Conservation (phyloP, 2,329 filamentous ascomycete species). For the Fusarium citri region DNA sequence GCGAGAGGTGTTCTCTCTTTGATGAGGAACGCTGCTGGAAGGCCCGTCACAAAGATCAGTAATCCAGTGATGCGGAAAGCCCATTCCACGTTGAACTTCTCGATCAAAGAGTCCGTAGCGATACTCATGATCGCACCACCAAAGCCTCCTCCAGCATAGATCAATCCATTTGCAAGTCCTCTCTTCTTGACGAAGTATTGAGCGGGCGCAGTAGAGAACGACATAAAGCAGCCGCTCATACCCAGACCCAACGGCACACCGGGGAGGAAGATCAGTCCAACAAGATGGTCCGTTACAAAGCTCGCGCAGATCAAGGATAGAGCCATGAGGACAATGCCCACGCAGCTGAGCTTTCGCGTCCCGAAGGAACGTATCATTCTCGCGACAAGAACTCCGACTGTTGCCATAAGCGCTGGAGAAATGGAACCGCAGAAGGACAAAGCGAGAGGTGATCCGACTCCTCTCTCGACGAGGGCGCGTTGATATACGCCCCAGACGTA, state of each 20-base stretch:
- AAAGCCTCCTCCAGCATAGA: constrained; percentile 65
- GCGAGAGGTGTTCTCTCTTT: constrained; percentile 54
- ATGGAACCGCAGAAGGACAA: constrained; percentile 69
- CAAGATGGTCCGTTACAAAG: constrained; percentile 39
- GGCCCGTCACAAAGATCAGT: constrained; percentile 62
- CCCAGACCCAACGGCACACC: constrained; percentile 43
- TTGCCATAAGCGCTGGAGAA: constrained; percentile 40
- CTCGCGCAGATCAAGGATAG: constrained; percentile 29
- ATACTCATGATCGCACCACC: constrained; percentile 66
- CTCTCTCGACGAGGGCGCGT: constrained; percentile 62
- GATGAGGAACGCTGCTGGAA: constrained; percentile 67
- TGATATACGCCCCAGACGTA: constrained; percentile 73
- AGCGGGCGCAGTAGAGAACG: constrained; percentile 46
- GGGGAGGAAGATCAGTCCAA: constrained; percentile 46
- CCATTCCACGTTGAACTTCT: constrained; percentile 60
- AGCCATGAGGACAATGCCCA: constrained; percentile 2
- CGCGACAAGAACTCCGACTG: constrained; percentile 23
- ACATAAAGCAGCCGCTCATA: constrained; percentile 48
- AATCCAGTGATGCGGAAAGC: constrained; percentile 65
- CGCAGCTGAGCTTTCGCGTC: constrained; percentile 23
- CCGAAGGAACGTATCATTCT: constrained; percentile 27
- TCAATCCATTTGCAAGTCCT: constrained; percentile 66
- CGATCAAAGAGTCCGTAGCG: constrained; percentile 60
- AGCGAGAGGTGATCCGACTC: constrained; percentile 60
- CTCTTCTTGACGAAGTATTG: constrained; percentile 67